Evolutionary conservation across 1,284 basidiomycete species (phyloP), one percentile per base, ranked within the genome.

Genomic region (Dichomitus squalens): DNA sequence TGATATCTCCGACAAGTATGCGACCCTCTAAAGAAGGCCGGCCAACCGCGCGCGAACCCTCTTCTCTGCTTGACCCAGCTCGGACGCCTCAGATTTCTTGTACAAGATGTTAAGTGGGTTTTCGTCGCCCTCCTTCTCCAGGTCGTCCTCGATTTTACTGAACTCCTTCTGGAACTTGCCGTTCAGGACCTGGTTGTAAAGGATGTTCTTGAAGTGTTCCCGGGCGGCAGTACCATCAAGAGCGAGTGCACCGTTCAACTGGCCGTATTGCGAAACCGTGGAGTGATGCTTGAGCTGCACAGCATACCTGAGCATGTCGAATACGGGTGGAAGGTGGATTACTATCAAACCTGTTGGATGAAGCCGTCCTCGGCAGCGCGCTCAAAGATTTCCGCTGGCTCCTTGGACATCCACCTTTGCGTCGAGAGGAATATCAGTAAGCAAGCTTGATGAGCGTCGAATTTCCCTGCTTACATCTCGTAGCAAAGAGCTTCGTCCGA

Each of bases 331-430:
- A 34, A 35, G 47, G 20, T 9, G 20, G 35, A 12, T 12, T 20
- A 47, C n/a, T 1, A 5, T 52, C 61, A 33, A 52, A 78, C 83
- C 72, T 86, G 85, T 23, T 68, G 69, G 52, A 86, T 80, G 68
- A 87, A 86, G 16, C 85, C 85, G 41, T 86, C 84, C 59, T 87
- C 85, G 2, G 85, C 85, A 7, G 85, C 84, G 27, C 83, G 75
- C 68, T 87, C 85, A 67, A 87, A 87, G 44, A 87, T 86, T 62
- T 86, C 85, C n/a, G 85, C 84, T 2, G 85, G 85, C 64, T 87
- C 85, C 64, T 86, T 87, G 29, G 85, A 86, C 84, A 87, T 87
- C 85, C 85, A 86, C 83, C 84, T 86, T 53, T 33, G 18, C 18
- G 29, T 31, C 9, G 31, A 3, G 38, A 39, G 18, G 6, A 8